phyloP scores from a whole-genome alignment of 2,329 filamentous ascomycete species.

The Pseudogymnoascus sp. region DNA sequence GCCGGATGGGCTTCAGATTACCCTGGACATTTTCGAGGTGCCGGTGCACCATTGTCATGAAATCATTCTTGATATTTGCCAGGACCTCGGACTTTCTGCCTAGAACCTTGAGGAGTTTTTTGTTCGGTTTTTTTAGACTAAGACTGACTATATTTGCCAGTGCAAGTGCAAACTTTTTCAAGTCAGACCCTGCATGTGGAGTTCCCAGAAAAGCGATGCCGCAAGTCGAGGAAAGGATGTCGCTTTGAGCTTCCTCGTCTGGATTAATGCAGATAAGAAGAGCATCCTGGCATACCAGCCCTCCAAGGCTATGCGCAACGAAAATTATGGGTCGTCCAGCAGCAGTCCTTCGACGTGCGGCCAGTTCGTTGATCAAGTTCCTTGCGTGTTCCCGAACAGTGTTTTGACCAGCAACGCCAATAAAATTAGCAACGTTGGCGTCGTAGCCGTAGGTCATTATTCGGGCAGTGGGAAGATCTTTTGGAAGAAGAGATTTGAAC shows the following conservation, averaged over 20 bases:
- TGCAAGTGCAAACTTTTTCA: conserved; percentile 28
- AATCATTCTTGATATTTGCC: conserved; percentile 21
- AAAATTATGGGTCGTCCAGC: conserved; percentile 27
- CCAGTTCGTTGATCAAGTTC: neutral
- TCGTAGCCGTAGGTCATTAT: conserved; percentile 36
- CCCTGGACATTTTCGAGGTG: conserved; percentile 8
- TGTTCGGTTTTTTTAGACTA: conserved; percentile 28
- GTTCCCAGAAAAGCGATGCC: conserved; percentile 34
- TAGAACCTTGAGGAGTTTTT: conserved; percentile 24
- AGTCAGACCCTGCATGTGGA: conserved; percentile 30
- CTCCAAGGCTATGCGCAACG: conserved; percentile 33
- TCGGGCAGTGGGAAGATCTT: conserved; percentile 26
- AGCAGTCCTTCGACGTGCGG: neutral
- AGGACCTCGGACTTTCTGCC: conserved; percentile 24
- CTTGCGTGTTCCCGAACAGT: neutral
- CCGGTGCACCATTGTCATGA: conserved; percentile 23
- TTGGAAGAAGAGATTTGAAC: conserved; percentile 29
- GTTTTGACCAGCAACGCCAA: neutral
- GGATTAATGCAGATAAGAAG: conserved; percentile 28
- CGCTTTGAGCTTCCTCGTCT: conserved; percentile 24
- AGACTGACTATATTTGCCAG: conserved; percentile 25
- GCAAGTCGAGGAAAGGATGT: conserved; percentile 23
- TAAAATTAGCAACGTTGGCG: conserved; percentile 22
- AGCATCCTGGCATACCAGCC: conserved; percentile 33
- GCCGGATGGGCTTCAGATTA: conserved; percentile 17